Base-by-base conservation (phyloP, 2,329 filamentous ascomycete genomes). In the Ascochyta lentis region DNA sequence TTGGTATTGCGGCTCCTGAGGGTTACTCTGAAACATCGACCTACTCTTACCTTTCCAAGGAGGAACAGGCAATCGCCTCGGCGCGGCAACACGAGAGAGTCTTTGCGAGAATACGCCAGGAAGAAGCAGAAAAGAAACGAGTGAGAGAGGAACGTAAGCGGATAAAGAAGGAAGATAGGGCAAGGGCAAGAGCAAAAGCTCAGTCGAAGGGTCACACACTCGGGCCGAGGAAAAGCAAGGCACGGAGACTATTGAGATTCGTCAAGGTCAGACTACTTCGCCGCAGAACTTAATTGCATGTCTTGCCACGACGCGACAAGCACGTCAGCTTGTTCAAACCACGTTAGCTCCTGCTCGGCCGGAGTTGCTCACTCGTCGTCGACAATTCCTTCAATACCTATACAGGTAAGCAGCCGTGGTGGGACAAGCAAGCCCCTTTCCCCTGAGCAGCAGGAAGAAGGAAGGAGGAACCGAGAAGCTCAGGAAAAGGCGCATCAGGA, bases 231-330 rank as follows among this genome's bases (percentile, higher is more conserved):
- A 47, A 48, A 33, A 39, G 13, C 33, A 48, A 33, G 22, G 34
- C 38, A 26, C 42, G 41, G 24, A 31, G 53, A 24, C n/a, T 56
- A 22, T 43, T 26, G 33, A 24, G 27, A 8, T 57, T 41, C 34
- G 2, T 52, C 54, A 57, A 41, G 33, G 44, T 44, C 34, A 57
- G 35, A 27, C 8, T 57, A 4, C 16, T 53, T 34, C 49, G 49
- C 26, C 49, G 54, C 29, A 34, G 33, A 12, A 26, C 29, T 40
- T 50, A 24, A 50, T 2, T 26, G 29, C 38, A 55, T 55, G 40
- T 39, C 44, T 39, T 49, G 52, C 19, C 19, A 19, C 23, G 35
- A 2, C 29, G 52, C 40, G 33, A 13, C 50, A 39, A 39, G 33
- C 7, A 9, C 10, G 16, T 5, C 48, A 27, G n/a, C 5, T 27